phyloP scores from a whole-genome alignment of 805 yeast genomes.

The Crinitomyces ghanaensis region DNA sequence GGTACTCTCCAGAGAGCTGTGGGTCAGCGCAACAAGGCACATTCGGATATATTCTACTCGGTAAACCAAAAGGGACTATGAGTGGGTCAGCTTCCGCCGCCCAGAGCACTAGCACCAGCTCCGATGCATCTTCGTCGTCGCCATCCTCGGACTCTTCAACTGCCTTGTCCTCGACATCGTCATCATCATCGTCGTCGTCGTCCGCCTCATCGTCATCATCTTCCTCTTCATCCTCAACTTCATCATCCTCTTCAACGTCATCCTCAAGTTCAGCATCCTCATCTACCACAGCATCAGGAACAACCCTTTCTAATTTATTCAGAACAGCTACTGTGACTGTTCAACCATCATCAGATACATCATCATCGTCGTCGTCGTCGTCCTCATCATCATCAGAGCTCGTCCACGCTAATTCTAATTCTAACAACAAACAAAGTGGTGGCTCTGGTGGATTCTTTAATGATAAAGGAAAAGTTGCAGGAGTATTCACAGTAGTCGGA shows the following conservation, averaged over 20 bases:
- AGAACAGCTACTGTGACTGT: constrained; percentile 6
- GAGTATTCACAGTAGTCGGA: constrained; percentile 74
- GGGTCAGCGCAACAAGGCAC: constrained; percentile 33
- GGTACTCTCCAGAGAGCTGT: constrained; percentile 33
- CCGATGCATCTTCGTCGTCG: constrained; percentile 1
- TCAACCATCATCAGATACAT: constrained; percentile 14
- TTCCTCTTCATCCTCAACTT: constrained; percentile 15
- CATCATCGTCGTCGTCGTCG: constrained; percentile 10
- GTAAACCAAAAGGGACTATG: constrained; percentile 25
- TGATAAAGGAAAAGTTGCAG: constrained; percentile 70
- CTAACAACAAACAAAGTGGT: constrained; percentile 1
- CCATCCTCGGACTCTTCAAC: constrained; percentile 6
- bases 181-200: constrained; percentile 13
- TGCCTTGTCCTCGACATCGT: constrained; percentile 6
- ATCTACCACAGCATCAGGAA: constrained; percentile 11
- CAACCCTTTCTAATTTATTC: constrained; percentile 9
- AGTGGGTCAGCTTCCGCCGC: constrained; percentile 12
- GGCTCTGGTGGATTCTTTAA: constrained; percentile 42
- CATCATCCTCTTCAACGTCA: constrained; percentile 14
- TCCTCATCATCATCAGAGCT: constrained; percentile 8
- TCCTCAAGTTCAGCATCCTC: constrained; percentile 12
- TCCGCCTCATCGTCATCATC: constrained; percentile 15
- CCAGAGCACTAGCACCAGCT: constrained; percentile 3
- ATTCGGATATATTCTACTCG: constrained; percentile 43
- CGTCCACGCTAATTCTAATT: background rate